A percentile compares a stretch with the other conserved stretches of the same genome.
phyloP scores from a whole-genome alignment of 2,329 filamentous ascomycete species.

The Aspergillus felis region DNA sequence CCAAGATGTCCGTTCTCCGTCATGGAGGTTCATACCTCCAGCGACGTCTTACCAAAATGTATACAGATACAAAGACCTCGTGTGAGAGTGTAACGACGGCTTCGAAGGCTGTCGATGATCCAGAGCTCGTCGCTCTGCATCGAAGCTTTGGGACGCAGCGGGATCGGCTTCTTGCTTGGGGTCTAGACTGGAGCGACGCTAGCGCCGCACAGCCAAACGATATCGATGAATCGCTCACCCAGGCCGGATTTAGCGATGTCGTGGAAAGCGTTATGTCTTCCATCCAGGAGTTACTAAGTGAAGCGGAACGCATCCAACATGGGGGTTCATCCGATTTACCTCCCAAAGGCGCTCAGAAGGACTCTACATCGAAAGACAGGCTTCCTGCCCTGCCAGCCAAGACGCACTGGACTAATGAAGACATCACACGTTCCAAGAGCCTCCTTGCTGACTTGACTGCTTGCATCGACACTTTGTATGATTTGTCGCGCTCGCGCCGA shows the following conservation, averaged over 20 bases:
- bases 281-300: conserved; percentile 59
- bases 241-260: conserved; percentile 60
- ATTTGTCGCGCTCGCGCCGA: conserved; percentile 55
- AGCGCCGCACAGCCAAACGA: conserved; percentile 53
- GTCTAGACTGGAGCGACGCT: conserved; percentile 63
- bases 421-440: conserved; percentile 53
- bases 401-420: conserved; percentile 46
- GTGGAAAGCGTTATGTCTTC: conserved; percentile 62
- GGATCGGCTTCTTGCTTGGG: conserved; percentile 62
- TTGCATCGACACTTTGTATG: conserved; percentile 62
- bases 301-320: conserved; percentile 57
- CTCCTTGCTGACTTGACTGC: conserved; percentile 58
- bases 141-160: conserved; percentile 61
- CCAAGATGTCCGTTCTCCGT: conserved; percentile 45
- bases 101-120: conserved; percentile 47
- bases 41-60: conserved; percentile 56
- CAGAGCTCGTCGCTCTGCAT: conserved; percentile 54
- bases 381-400: conserved; percentile 34
- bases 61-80: conserved; percentile 61
- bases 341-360: conserved; percentile 32
- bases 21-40: conserved; percentile 44
- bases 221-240: conserved; percentile 60
- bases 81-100: conserved; percentile 52
- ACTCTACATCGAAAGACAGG: conserved; percentile 27
- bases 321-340: conserved; percentile 37